These are phyloP conservation scores for Magnaporthiopsis rhizophila DNA, from an alignment of 2,329 filamentous ascomycete genomes.

Conservation along the genomic window DNA sequence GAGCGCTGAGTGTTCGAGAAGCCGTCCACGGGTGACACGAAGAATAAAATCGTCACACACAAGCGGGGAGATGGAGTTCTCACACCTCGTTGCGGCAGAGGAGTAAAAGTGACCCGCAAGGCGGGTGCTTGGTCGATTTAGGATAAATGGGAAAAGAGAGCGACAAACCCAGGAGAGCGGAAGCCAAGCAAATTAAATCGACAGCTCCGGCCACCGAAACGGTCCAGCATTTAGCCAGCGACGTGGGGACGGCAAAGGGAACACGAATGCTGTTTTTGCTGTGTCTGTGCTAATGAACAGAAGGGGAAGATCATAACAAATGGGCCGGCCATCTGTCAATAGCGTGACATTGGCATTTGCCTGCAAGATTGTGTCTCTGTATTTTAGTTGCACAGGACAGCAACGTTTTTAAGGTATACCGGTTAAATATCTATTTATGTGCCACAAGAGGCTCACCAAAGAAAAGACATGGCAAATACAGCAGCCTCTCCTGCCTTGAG, in stretches of 20 bases:
- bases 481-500: not conserved
- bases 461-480: no score
- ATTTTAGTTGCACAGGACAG: no score
- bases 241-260: not conserved
- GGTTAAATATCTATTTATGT: no score
- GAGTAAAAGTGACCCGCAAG: not conserved
- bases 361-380: no score
- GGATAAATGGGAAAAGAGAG: not conserved
- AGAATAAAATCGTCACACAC: not conserved
- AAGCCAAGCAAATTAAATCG: not conserved
- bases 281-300: not conserved
- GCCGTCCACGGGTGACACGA: not conserved
- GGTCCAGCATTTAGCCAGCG: not conserved
- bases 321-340: no score
- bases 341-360: not conserved
- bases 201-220: not conserved
- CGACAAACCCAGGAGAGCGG: no score
- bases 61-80: no score
- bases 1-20: not conserved
- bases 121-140: not conserved
- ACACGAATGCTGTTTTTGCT: no score
- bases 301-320: not conserved
- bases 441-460: no score
- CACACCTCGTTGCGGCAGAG: not conserved
- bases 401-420: no score